Conservation (phyloP, 2,329 filamentous ascomycete genomes). For the Epichloe amarillans region DNA sequence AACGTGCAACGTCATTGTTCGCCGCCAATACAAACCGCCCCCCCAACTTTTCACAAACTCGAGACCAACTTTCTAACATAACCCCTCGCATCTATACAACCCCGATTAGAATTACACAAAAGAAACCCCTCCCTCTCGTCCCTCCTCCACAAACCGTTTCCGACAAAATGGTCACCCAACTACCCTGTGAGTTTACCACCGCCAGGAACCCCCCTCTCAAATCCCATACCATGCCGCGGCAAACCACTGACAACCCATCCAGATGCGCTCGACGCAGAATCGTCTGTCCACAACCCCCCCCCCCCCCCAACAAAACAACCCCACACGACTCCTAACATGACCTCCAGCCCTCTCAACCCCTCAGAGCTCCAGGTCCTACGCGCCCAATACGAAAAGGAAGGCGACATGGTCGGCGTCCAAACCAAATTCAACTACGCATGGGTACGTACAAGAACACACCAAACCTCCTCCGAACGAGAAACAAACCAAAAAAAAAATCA, state of each 20-base stretch:
- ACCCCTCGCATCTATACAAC: neutral
- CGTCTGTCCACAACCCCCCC: constrained; percentile 51
- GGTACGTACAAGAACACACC: constrained; percentile 38
- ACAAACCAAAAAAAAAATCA: neutral
- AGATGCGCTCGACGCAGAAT: constrained; percentile 98
- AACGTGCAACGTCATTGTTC: constrained; percentile 1
- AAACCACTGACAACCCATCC: neutral
- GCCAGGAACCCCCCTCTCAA: too few relatives aligned
- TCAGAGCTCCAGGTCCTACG: constrained; percentile 88
- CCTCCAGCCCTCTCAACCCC: constrained; percentile 65
- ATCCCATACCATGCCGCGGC: neutral
- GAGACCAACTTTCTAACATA: neutral
- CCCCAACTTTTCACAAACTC: neutral
- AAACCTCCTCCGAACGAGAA: neutral
- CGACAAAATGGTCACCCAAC: constrained; percentile 32
- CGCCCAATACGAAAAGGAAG: constrained; percentile 93
- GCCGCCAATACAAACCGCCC: neutral
- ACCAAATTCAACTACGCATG: constrained; percentile 99
- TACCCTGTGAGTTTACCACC: constrained; percentile 29
- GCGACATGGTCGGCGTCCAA: constrained; percentile 89
- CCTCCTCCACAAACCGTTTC: constrained; percentile 2
- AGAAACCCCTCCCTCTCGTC: neutral
- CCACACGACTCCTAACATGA: neutral
- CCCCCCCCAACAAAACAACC: neutral
- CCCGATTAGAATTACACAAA: neutral